Evolutionary conservation across 148 eudicot species (phyloP).

Genomic region (Drosera capensis): DNA sequence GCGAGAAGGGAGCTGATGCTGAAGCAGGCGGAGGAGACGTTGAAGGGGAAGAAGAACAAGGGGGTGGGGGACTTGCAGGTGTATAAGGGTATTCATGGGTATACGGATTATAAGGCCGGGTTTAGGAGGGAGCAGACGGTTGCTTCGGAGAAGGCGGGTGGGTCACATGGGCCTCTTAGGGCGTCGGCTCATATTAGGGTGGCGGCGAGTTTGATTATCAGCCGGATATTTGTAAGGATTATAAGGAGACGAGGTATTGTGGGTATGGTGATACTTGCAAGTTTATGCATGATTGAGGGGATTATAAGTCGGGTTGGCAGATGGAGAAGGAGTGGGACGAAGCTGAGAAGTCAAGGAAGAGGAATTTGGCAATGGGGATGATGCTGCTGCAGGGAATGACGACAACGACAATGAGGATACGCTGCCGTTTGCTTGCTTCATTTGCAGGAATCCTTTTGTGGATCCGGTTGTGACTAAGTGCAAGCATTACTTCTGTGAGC

Average conservation of each 20-base stretch:
- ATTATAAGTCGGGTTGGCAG: slow-evolving; percentile 95
- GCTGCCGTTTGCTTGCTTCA: slow-evolving; percentile 78
- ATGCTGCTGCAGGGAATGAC: neutral
- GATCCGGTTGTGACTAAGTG: slow-evolving; percentile 83
- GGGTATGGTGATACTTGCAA: slow-evolving; percentile 98
- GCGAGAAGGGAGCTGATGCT: slow-evolving; percentile 78
- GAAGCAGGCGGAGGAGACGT: slow-evolving; percentile 62
- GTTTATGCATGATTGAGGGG: slow-evolving; percentile 95
- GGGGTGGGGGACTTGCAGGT: slow-evolving; percentile 42
- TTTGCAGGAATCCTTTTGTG: slow-evolving; percentile 69
- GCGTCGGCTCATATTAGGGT: slow-evolving; percentile 93
- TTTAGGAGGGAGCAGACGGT: slow-evolving; percentile 85
- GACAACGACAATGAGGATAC: slow-evolving; percentile 67
- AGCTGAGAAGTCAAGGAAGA: slow-evolving; percentile 58
- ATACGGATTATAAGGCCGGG: slow-evolving; percentile 90
- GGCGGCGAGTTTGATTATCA: slow-evolving; percentile 90
- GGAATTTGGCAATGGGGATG: slow-evolving; percentile 50
- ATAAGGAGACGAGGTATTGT: slow-evolving; percentile 90
- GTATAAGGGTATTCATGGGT: slow-evolving; percentile 73
- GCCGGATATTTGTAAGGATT: slow-evolving; percentile 91
- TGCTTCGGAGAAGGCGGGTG: slow-evolving; percentile 83
- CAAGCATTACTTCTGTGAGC: slow-evolving; percentile 89
- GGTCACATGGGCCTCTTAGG: slow-evolving; percentile 88
- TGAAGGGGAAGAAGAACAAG: slow-evolving; percentile 56
- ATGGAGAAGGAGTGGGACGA: slow-evolving; percentile 93